Evolutionary conservation across 306 rosid genomes (phyloP), one percentile per base, ranked within the genome.

Genomic region (Quercus wislizeni): DNA sequence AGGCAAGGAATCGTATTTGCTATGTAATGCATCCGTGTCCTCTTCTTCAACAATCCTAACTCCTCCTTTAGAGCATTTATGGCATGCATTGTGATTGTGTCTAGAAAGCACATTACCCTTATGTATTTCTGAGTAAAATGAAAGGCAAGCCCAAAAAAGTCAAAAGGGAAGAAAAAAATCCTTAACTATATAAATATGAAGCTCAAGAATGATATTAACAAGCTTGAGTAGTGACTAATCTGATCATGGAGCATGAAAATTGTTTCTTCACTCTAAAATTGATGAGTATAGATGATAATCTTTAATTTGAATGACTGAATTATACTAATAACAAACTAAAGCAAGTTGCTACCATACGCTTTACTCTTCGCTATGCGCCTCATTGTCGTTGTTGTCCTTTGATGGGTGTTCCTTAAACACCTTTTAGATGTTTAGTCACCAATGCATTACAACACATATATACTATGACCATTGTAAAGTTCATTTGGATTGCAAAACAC

Each of bases 21-120:
- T 52, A 17, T n/a, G 15, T 1, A 73, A 55, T 31, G 46, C 28
- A 3, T 20, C 74, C 5, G 55, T 55, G 30, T 5, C 87, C 74
- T 71, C 75, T 73, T 89, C 87, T 78, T 85, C 92, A 71, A 80
- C 74, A 76, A 90, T 79, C 87, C 74, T 89, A 82, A 80, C 86
- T 15, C 93, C 90, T 54, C 86, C 88, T 79, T 82, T 86, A 7
- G 51, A 59, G 76, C 78, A 81, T 79, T 74, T 79, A 64, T 79
- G 81, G 20, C 79, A 25, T 69, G 84, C 85, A 79, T 79, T 76
- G 6, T 63, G 88, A 77, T 85, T 93, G 76, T 55, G 55, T 80
- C 80, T 81, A 51, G 67, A 83, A 31, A 30, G 84, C 59, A 15
- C 19, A 69, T 65, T 76, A 38, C 31, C 69, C 73, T 85, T 78